Percentiles rank a stretch among this genome's conserved stretches.
phyloP scores from a whole-genome alignment of 352 stramenopile species.

The Globisporangium iwayamae region DNA sequence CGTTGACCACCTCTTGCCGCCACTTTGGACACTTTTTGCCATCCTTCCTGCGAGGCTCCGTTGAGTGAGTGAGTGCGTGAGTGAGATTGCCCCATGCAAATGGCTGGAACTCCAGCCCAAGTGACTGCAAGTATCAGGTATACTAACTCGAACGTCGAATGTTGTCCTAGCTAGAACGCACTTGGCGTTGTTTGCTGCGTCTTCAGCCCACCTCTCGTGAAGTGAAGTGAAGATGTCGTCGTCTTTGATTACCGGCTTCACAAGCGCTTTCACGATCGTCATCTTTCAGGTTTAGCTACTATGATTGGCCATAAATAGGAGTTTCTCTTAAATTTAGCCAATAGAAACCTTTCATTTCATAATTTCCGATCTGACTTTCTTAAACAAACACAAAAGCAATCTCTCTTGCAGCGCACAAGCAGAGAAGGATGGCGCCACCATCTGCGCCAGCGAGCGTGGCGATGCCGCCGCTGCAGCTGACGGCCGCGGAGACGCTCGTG shows the following conservation, averaged over 20 bases:
- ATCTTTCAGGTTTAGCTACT: background rate
- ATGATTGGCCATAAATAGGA: background rate
- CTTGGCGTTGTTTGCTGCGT: too few species aligned
- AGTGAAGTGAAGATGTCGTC: background rate
- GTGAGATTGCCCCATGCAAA: too few species aligned
- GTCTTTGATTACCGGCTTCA: background rate
- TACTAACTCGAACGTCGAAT: too few species aligned
- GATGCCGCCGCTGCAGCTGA: constrained; percentile 1
- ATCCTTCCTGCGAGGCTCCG: too few species aligned
- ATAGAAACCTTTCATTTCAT: background rate
- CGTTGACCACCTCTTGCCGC: background rate
- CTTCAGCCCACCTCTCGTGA: too few species aligned
- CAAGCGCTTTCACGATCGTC: background rate
- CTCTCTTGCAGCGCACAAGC: background rate
- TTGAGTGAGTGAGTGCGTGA: too few species aligned
- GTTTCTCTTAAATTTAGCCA: background rate
- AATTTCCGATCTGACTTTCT: background rate
- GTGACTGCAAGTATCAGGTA: too few species aligned
- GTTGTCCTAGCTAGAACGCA: too few species aligned
- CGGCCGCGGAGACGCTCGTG: constrained; percentile 14
- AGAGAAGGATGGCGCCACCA: background rate
- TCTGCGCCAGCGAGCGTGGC: background rate
- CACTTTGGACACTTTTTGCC: too few species aligned
- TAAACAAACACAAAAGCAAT: background rate
- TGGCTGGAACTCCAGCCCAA: too few species aligned